Base-by-base conservation (phyloP, 371 early-diverging fungal species). In the Apophysomyces elegans region DNA sequence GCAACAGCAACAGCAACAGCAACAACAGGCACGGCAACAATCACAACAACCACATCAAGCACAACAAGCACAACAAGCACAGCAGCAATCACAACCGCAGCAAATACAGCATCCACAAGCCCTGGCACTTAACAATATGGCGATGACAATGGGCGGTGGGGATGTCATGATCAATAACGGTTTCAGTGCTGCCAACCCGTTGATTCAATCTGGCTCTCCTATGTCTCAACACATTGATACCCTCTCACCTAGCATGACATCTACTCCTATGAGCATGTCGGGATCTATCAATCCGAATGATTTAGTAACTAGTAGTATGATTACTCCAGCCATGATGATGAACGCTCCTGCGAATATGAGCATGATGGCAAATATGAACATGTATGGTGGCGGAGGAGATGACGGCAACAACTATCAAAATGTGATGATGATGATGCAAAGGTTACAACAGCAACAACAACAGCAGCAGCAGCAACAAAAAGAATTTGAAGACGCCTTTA, bases 381-480 rank as follows among this genome's bases (percentile, higher is more conserved):
- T 63, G 63, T 62, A 68, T 57, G 68, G 50, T n/a, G 63, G 57
- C 21, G 57, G 45, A 11, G 64, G 65, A 36, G 76, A 74, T 37
- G 70, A 74, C 54, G 58, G 65, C 7, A 66, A 66, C 35, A 74
- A 72, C 39, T 74, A 69, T 45, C 66, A 65, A 16, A 74, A 77
- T 60, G 72, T 74, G n/a, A 67, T 77, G 62, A 67, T 74, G 63
- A 74, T 77, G 77, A 77, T 77, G 77, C 77, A 77, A 38, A 67
- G 74, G 56, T 65, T 77, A 63, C 77, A 77, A 62, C 70, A 76
- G 38, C 71, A 76, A 37, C 69, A 69, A 38, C 69, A 69, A 14
- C 64, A 63, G 13, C 64, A 69, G 21, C 69, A 69, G 21, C 69
- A 69, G 18, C 69, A 69, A 36, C 69, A 69, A 58, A 65, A 67